Evolutionary conservation across 495 filamentous ascomycete genomes (phyloP), one percentile per base, ranked within the genome.

Genomic region (Aspergillus incahuasiensis): DNA sequence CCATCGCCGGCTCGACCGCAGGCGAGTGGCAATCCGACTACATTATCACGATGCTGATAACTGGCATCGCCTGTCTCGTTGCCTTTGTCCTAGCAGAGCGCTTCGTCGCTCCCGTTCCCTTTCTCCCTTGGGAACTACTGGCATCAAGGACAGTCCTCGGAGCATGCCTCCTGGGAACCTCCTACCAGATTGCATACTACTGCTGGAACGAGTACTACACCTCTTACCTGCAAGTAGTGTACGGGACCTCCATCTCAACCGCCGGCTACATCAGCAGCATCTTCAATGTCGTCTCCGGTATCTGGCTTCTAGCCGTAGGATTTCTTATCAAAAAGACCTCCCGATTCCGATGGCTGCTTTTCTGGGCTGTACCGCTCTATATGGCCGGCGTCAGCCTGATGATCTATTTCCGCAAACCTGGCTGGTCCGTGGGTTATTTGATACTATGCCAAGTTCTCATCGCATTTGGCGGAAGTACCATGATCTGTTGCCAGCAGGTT

Each of bases 401-500:
- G 76, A 86, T 77, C 61, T 77, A 72, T 58, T 90, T 88, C 79
- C 82, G 87, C 30, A 79, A 84, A 32, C 76, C 81, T 30, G 70
- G 75, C 50, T 71, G 69, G 30, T 61, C 72, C 40, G 68, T 89
- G 35, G 86, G 83, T 20, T 87, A 85, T 61, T 73, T 90, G 32
- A 71, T 88, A 64, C 85, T 88, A 81, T 86, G 79, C 62, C 83
- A 91, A 67, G 81, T 91, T 64, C 82, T 89, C 68, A 84, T 90
- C 57, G 79, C 86, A 24, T 73, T 90, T 40, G 73, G 74, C 15
- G 85, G 84, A 5, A 77, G 82, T 22, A 79, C 76, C 0, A 65
- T 86, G 35, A 70, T 88, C 48, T 83, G 90, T 59, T 73, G 68
- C 56, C 82, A 85, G 61, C 82, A 90, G 60, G 80, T 90, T 28